A percentile compares a stretch with the other conserved stretches of the same genome.
Conservation (phyloP, 2,329 filamentous ascomycete genomes). For the Diplocarpon rosae region DNA sequence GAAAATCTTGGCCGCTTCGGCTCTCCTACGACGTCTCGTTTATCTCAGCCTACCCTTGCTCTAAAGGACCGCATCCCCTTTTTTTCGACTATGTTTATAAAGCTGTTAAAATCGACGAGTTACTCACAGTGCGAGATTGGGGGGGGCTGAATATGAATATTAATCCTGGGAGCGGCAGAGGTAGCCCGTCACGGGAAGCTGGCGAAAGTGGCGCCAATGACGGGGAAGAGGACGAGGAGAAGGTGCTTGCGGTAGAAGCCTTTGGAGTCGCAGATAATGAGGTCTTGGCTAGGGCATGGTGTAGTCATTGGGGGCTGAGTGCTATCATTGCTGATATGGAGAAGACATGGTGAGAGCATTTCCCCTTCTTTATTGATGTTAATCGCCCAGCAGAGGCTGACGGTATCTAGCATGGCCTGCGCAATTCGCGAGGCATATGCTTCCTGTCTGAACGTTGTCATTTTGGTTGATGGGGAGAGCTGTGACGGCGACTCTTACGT, state of each 20-base stretch:
- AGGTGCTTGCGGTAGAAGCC: slow-evolving; percentile 61
- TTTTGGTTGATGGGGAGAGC: slow-evolving; percentile 36
- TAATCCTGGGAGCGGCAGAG: neutral
- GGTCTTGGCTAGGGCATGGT: slow-evolving; percentile 67
- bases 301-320: slow-evolving; percentile 61
- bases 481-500: slow-evolving; percentile 1
- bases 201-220: slow-evolving; percentile 22
- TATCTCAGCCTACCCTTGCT: slow-evolving; percentile 53
- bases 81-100: slow-evolving; percentile 61
- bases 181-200: neutral
- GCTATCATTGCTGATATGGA: slow-evolving; percentile 59
- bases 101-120: slow-evolving; percentile 48
- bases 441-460: slow-evolving; percentile 60
- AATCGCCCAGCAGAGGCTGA: slow-evolving; percentile 27
- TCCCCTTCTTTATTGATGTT: neutral
- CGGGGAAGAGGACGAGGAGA: slow-evolving; percentile 42
- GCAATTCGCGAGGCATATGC: slow-evolving; percentile 67
- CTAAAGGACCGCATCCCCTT: slow-evolving; percentile 52
- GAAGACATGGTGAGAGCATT: slow-evolving; percentile 41
- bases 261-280: slow-evolving; percentile 67
- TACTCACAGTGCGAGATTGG: slow-evolving; percentile 58
- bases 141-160: slow-evolving; percentile 22
- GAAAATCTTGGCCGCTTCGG: slow-evolving; percentile 50
- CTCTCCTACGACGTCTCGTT: slow-evolving; percentile 57
- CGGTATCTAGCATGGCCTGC: slow-evolving; percentile 44